Conservation (phyloP, 1,284 basidiomycete genomes). For the Malassezia dermatis region DNA sequence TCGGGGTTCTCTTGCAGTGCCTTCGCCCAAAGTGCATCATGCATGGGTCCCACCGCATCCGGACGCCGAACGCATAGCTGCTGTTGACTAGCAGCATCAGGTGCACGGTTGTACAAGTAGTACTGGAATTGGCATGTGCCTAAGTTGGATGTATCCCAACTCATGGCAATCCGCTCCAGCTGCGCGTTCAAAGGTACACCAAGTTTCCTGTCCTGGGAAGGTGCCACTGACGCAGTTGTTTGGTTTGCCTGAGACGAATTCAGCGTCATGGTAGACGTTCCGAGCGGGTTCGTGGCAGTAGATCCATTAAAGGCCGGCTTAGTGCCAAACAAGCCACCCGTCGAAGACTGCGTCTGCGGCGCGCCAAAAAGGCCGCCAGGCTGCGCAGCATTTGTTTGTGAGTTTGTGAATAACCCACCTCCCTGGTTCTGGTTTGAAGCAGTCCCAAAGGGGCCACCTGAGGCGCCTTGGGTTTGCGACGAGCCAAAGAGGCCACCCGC, state of each 20-base stretch:
- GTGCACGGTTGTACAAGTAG: constrained; percentile 41
- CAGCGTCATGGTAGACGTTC: background rate
- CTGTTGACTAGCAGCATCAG: constrained; percentile 26
- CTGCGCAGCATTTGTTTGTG: background rate
- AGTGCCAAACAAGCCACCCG: background rate
- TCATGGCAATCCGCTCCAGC: constrained; percentile 34
- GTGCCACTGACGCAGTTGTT: background rate
- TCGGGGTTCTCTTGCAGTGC: constrained; percentile 42
- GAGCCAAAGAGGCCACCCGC: constrained; percentile 5
- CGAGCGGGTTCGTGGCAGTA: background rate
- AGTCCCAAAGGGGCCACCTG: background rate
- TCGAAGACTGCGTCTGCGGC: background rate
- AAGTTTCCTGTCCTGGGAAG: constrained; percentile 29
- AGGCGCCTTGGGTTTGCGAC: background rate
- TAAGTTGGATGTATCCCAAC: constrained; percentile 38
- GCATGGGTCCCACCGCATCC: constrained; percentile 37
- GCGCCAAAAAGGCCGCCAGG: background rate
- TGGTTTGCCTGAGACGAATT: background rate
- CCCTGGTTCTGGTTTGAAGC: background rate
- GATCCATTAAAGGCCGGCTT: background rate
- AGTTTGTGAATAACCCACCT: background rate
- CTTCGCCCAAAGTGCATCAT: constrained; percentile 38
- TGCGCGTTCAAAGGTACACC: constrained; percentile 26
- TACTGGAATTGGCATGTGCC: constrained; percentile 36
- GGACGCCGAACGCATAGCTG: constrained; percentile 27